A percentile compares a stretch with the other conserved stretches of the same genome.
Evolutionary conservation across 768 basidiomycete genomes (phyloP).

Genomic region (Pholiota microspora): DNA sequence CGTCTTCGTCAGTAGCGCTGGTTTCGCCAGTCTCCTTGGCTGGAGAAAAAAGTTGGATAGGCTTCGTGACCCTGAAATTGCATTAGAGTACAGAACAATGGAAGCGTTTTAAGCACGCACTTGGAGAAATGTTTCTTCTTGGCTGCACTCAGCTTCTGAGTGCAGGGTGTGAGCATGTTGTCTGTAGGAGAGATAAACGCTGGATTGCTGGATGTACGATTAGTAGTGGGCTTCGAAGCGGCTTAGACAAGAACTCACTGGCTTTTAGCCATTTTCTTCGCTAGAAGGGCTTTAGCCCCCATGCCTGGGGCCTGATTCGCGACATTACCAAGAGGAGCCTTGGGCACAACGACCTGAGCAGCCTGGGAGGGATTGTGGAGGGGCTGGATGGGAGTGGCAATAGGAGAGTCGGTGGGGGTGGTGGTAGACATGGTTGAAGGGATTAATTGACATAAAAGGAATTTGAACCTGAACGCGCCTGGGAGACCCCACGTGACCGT

Average conservation of each 20-base stretch:
- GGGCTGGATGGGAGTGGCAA: constrained; percentile 64
- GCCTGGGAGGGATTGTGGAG: constrained; percentile 85
- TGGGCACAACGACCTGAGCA: constrained; percentile 73
- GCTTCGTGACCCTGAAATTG: constrained; percentile 52
- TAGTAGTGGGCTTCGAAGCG: constrained; percentile 1
- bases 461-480: constrained; percentile 29
- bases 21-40: constrained; percentile 39
- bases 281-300: constrained; percentile 89
- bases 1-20: constrained; percentile 35
- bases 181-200: constrained; percentile 92
- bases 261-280: constrained; percentile 89
- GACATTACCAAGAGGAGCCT: constrained; percentile 75
- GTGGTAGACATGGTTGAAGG: constrained; percentile 44
- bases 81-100: background rate
- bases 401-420: constrained; percentile 68
- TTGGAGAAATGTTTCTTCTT: constrained; percentile 94
- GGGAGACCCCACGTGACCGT: constrained; percentile 20
- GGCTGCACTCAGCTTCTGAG: constrained; percentile 86
- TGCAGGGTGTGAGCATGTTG: constrained; percentile 89
- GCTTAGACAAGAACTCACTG: constrained; percentile 53
- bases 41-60: constrained; percentile 58
- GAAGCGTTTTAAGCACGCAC: constrained; percentile 44
- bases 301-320: constrained; percentile 62
- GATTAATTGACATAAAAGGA: constrained; percentile 13
- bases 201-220: constrained; percentile 61